phyloP scores from a whole-genome alignment of 495 filamentous ascomycete species.

The Elasticomyces elasticus region DNA sequence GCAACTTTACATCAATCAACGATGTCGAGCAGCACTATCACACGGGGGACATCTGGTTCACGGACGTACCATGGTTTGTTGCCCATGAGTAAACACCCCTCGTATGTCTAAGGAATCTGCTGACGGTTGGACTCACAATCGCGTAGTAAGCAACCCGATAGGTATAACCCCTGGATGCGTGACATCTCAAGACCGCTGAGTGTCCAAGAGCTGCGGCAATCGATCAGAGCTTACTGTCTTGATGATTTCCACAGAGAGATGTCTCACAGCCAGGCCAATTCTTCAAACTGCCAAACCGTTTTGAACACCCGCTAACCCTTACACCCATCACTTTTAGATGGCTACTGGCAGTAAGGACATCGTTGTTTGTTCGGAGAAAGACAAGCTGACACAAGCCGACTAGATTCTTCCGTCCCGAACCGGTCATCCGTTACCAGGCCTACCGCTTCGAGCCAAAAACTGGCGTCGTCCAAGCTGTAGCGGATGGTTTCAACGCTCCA shows the following conservation, averaged over 20 bases:
- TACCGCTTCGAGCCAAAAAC: conserved; percentile 45
- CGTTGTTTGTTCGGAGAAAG: neutral
- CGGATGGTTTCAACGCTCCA: conserved; percentile 40
- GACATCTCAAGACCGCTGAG: too few species aligned
- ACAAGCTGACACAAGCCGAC: neutral
- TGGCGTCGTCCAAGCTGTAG: conserved; percentile 39
- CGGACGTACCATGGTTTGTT: conserved; percentile 23
- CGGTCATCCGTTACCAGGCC: conserved; percentile 33
- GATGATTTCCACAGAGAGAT: too few species aligned
- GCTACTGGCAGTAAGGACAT: conserved; percentile 21
- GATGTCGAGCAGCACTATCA: conserved; percentile 18
- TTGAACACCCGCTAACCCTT: too few species aligned
- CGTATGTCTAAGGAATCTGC: too few species aligned
- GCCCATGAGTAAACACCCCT: too few species aligned
- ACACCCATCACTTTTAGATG: neutral
- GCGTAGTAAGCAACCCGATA: too few species aligned
- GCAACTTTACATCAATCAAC: conserved; percentile 20
- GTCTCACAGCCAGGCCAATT: too few species aligned
- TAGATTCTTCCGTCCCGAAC: conserved; percentile 27
- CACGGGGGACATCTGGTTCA: conserved; percentile 23
- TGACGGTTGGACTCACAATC: too few species aligned
- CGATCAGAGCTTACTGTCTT: too few species aligned
- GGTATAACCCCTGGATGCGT: too few species aligned
- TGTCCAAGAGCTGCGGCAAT: too few species aligned
- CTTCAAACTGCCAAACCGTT: too few species aligned